These are phyloP conservation scores for Cytospora paraplurivora DNA, from an alignment of 2,329 filamentous ascomycete species.

Conservation along the genomic window DNA sequence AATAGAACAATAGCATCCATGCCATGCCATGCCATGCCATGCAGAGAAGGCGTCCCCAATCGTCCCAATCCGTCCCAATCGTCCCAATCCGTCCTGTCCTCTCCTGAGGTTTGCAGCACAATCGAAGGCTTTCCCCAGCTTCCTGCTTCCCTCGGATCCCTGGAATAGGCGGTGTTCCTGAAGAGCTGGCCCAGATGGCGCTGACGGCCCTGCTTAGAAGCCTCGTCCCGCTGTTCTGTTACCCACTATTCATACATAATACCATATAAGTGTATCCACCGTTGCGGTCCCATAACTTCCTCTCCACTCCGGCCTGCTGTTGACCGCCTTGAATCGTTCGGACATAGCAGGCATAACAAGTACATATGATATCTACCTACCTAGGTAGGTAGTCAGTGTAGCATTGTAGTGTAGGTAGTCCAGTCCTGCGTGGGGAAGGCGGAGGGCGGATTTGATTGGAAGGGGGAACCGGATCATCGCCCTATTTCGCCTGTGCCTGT, in stretches of 20 bases:
- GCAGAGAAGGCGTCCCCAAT: too few relatives aligned
- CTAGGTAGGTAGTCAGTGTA: too few relatives aligned
- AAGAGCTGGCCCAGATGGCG: too few relatives aligned
- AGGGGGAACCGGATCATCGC: constrained; percentile 11
- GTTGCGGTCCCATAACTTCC: too few relatives aligned
- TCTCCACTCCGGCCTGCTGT: neutral
- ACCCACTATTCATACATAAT: too few relatives aligned
- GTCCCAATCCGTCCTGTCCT: neutral
- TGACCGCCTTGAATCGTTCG: constrained; percentile 20
- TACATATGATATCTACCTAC: too few relatives aligned
- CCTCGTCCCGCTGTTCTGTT: constrained; percentile 7
- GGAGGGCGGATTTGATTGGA: constrained; percentile 17
- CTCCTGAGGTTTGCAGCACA: constrained; percentile 15
- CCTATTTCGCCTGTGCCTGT: constrained; percentile 4
- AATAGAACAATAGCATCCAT: too few relatives aligned
- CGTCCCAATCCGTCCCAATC: neutral
- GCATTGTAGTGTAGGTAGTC: too few relatives aligned
- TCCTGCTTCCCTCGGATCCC: neutral
- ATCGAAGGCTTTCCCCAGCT: neutral
- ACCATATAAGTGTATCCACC: too few relatives aligned
- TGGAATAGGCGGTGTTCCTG: constrained; percentile 25
- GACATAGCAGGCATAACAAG: neutral
- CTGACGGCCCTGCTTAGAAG: neutral
- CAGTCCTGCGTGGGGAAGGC: constrained; percentile 6
- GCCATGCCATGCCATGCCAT: too few relatives aligned